Base-by-base conservation (phyloP, 2,329 filamentous ascomycete species). In the Zymoseptoria ardabiliae region DNA sequence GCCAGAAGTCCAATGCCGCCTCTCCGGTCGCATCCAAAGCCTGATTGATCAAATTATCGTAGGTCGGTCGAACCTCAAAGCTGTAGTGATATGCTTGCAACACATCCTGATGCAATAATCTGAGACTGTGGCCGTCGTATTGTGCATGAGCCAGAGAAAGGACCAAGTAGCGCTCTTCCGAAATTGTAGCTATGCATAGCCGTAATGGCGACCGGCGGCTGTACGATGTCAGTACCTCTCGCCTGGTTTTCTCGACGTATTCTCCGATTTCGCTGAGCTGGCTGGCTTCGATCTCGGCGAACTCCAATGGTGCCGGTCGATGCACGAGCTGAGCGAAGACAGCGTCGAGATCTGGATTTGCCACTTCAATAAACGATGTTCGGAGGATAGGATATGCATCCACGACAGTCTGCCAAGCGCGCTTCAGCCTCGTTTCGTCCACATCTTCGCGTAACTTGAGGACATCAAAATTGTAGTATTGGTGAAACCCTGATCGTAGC, bases 381-480 rank as follows among this genome's bases (percentile, higher is more conserved):
- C 91, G 83, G 9, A 96, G 76, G 25, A 96, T 89, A 0, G 90
- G 85, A 7, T 86, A 86, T 1, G 72, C 71, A 4, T 76, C 70
- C 25, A 90, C 75, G 0, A 92, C 84, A 0, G 70, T 70, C 5
- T 72, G 70, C 83, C 90, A 91, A 0, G 91, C 88, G 0, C 69
- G 55, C 41, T 79, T 77, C 0, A 96, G 77, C 52, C 68, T 79
- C 0, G 74, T 63, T 0, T 86, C 45, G 65, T 95, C 80, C 1
- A 86, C 77, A 0, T 75, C 71, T 0, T 76, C 63, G 0, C 74
- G 69, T 1, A 97, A 64, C 63, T 85, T 81, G 21, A 95, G 76
- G 2, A 93, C 74, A 66, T 96, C 89, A 59, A 94, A 86, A 63
- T 95, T 96, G 77, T 91, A 95, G 70, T 97, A 97, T 63, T 85